A percentile compares a stretch with the other conserved stretches of the same genome.
These are phyloP conservation scores for Alternaria panax DNA, from an alignment of 2,329 filamentous ascomycete genomes.

Conservation along the genomic window DNA sequence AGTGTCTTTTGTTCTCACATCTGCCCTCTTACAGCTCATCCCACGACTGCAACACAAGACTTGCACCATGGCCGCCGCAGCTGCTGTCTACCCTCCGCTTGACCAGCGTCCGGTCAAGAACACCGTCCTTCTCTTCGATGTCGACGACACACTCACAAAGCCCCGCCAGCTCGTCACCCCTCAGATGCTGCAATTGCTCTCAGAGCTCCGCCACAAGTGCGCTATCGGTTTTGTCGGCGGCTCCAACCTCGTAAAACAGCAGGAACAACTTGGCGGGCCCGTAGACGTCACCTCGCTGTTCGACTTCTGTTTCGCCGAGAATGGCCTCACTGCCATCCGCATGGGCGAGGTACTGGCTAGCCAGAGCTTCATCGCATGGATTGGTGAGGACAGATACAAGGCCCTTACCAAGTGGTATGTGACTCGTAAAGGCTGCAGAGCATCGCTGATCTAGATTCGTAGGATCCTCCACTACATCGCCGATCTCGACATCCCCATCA, in stretches of 20 bases:
- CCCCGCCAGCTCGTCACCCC: conserved; percentile 78
- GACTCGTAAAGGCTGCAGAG: not conserved
- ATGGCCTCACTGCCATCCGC: conserved; percentile 90
- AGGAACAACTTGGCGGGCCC: conserved; percentile 84
- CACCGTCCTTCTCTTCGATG: conserved; percentile 95
- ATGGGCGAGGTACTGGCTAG: conserved; percentile 76
- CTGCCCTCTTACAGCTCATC: not conserved
- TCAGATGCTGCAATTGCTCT: conserved; percentile 84
- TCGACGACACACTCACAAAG: conserved; percentile 89
- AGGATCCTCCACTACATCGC: conserved; percentile 79
- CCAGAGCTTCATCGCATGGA: conserved; percentile 88
- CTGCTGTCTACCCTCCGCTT: conserved; percentile 72
- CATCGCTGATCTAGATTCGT: not conserved
- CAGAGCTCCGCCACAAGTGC: conserved; percentile 81
- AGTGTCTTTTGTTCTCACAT: not conserved
- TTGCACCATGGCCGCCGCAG: conserved; percentile 50
- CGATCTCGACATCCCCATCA: conserved; percentile 82
- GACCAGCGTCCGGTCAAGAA: conserved; percentile 86
- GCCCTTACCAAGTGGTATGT: conserved; percentile 69
- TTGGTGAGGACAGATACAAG: conserved; percentile 88
- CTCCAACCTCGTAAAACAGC: conserved; percentile 90
- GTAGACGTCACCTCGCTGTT: conserved; percentile 82
- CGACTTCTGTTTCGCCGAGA: conserved; percentile 98
- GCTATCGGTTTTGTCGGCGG: conserved; percentile 93
- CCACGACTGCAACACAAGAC: not conserved